Percentiles rank a stretch among this genome's conserved stretches.
phyloP scores from a whole-genome alignment of 2,329 filamentous ascomycete species.

The Colletotrichum destructivum region DNA sequence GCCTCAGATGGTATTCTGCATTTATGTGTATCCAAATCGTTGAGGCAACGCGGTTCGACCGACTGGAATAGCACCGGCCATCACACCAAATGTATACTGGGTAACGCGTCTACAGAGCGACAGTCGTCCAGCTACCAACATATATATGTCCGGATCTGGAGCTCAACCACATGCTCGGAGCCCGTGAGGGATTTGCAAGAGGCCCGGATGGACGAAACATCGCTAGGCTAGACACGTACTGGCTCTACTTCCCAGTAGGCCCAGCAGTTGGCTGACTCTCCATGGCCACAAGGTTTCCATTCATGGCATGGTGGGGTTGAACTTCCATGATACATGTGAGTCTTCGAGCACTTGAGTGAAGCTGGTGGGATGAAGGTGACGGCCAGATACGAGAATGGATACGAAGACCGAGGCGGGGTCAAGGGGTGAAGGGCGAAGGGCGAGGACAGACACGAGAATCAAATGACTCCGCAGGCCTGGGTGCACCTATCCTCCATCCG shows the following conservation, averaged over 20 bases:
- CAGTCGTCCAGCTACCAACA: background rate
- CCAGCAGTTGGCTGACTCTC: background rate
- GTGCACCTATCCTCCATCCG: background rate
- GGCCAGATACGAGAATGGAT: background rate
- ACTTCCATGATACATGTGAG: too few species aligned
- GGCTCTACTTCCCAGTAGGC: background rate
- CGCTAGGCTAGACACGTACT: background rate
- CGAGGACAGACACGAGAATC: background rate
- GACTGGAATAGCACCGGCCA: background rate
- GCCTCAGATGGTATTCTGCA: background rate
- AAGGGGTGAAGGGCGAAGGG: background rate
- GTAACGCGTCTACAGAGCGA: background rate
- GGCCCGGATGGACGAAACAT: background rate
- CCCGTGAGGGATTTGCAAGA: too few species aligned
- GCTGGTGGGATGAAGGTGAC: background rate
- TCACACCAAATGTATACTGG: background rate
- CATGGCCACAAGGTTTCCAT: too few species aligned
- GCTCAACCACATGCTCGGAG: too few species aligned
- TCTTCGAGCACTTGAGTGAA: background rate
- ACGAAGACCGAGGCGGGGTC: background rate
- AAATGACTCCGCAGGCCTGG: too few species aligned
- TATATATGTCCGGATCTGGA: too few species aligned
- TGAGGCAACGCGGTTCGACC: background rate
- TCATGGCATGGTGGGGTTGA: too few species aligned
- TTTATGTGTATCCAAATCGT: background rate